Percentiles rank a stretch among this genome's conserved stretches.
Evolutionary conservation across 768 basidiomycete species (phyloP).

Genomic region (Termitomyces sp.): DNA sequence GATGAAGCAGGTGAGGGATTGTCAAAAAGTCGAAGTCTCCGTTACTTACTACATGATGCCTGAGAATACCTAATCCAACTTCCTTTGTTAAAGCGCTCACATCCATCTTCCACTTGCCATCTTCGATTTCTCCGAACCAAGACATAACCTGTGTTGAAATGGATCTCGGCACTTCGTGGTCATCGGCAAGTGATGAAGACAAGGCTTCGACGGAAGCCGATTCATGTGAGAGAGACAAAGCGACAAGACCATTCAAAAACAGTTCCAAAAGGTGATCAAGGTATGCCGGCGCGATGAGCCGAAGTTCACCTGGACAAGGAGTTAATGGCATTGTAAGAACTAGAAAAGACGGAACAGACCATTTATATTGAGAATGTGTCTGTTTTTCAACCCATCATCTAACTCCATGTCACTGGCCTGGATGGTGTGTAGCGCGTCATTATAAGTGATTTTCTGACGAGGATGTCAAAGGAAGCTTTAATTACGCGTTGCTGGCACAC

Average conservation of each 20-base stretch:
- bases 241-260: conserved; percentile 71
- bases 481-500: neutral
- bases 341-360: conserved; percentile 36
- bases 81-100: conserved; percentile 60
- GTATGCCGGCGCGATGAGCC: conserved; percentile 66
- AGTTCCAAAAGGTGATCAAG: conserved; percentile 72
- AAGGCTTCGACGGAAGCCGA: conserved; percentile 60
- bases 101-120: conserved; percentile 66
- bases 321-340: neutral
- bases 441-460: conserved; percentile 43
- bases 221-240: conserved; percentile 49
- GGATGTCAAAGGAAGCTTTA: neutral
- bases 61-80: conserved; percentile 73
- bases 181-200: conserved; percentile 56
- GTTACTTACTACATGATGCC: conserved; percentile 49
- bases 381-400: conserved; percentile 56
- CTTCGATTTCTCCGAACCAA: conserved; percentile 73
- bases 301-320: conserved; percentile 53
- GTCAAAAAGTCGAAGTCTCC: neutral
- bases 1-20: neutral
- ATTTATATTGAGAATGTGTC: conserved; percentile 69
- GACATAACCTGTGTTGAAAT: conserved; percentile 69
- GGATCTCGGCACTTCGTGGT: conserved; percentile 63
- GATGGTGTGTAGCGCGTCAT: conserved; percentile 57
- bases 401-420: conserved; percentile 86